Evolutionary conservation across 1,284 basidiomycete genomes (phyloP), one percentile per base, ranked within the genome.

Genomic region (Pascua sp.): DNA sequence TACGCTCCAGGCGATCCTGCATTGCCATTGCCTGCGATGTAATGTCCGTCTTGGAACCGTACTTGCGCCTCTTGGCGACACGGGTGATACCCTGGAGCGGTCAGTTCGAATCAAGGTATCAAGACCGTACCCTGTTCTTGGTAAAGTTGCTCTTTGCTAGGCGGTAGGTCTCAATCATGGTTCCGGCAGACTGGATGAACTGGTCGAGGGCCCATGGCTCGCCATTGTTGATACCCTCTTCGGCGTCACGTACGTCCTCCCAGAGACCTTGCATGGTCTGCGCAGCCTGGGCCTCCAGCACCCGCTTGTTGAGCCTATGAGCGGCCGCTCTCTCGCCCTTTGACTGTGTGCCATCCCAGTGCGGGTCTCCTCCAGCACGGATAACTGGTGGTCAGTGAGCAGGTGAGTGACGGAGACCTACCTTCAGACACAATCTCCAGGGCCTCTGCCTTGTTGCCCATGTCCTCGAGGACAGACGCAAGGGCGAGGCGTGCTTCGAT

Each of bases 401-500:
- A 0, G 8, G 9, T 2, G 1, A 4, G 11, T 17, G 9, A 4
- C 12, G 2, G 8, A 16, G 12, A 48, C 72, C 38, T 62, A 89
- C 91, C 89, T 81, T 94, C 86, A 55, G 90, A 87, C 4, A 97
- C 90, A 1, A 95, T 78, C 18, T 90, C 86, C 0, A 96, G 80
- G 0, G 94, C 94, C 69, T 88, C 88, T 15, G 86, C 81, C 4
- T 88, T 86, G 64, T 92, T 84, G 44, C 88, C 86, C 62, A 88
- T 76, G 16, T 78, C 74, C 72, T 98, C 95, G 61, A 91, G 90
- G 16, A 94, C 85, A 59, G 90, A 89, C 0, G 94, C 94, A 0
- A 97, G 82, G 63, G 89, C 87, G 83, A 93, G 86, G 72, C 90
- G 90, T 8, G 86, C 86, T 36, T 93, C 88, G 62, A 86, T 84